Percentiles rank a stretch among this genome's conserved stretches.
phyloP scores from a whole-genome alignment of 768 basidiomycete genomes.

The Chalciporus sphaerocephalus region DNA sequence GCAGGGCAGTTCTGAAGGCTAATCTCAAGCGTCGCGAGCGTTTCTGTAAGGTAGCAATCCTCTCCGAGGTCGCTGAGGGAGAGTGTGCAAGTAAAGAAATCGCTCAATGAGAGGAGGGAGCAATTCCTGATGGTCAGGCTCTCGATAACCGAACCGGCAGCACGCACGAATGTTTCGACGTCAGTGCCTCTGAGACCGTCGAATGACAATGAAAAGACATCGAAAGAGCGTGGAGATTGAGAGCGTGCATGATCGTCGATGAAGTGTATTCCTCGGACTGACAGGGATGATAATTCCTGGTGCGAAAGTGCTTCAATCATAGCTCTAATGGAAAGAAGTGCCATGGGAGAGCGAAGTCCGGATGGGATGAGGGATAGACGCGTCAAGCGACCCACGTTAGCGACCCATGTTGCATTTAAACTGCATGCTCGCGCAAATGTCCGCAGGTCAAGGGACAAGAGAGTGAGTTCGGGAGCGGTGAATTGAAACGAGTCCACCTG shows the following conservation, averaged over 20 bases:
- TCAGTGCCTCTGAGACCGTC: not conserved
- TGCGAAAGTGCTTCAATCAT: not conserved
- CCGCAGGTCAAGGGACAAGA: too few species aligned
- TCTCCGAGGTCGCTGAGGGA: not conserved
- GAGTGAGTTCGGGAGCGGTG: too few species aligned
- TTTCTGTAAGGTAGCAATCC: not conserved
- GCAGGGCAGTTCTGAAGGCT: not conserved
- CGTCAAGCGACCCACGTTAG: too few species aligned
- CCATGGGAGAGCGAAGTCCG: too few species aligned
- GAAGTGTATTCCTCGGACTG: not conserved
- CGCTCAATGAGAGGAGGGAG: not conserved
- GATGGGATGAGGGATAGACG: too few species aligned
- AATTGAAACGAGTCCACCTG: too few species aligned
- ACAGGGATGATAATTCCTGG: not conserved
- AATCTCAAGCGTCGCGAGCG: not conserved
- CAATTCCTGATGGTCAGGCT: not conserved
- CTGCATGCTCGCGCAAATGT: too few species aligned
- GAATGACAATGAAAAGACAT: not conserved
- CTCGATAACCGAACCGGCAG: not conserved
- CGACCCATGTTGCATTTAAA: too few species aligned
- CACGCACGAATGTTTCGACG: not conserved
- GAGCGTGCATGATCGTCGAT: not conserved
- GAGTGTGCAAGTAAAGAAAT: not conserved
- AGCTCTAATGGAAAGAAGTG: not conserved
- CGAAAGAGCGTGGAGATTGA: not conserved